Evolutionary conservation across 2,329 filamentous ascomycete species (phyloP), one percentile per base, ranked within the genome.

Genomic region (Aspergillus phoenicis): DNA sequence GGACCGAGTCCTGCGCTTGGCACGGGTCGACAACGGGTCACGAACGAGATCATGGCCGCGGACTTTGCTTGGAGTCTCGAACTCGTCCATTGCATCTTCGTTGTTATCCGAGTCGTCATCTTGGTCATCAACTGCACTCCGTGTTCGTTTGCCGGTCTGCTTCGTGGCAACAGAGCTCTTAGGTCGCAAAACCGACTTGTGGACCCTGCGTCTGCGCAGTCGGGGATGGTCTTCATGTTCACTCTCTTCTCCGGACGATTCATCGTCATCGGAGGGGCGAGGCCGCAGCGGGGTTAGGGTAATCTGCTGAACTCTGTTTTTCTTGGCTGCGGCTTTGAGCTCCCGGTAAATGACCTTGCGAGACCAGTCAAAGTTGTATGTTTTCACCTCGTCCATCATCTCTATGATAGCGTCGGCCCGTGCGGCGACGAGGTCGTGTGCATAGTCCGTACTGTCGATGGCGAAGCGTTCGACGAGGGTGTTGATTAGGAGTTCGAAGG

Each of bases 181-280:
- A 1, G 79, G 79, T 6, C 79, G 77, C 11, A 81, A 71, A 3
- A 81, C 75, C 2, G 79, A 81, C 66, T 80, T 81, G 57, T 74
- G 73, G 36, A 73, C 71, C 57, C 75, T 69, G 33, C 71, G 67
- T 61, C 68, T 68, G 53, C 69, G 64, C 13, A 60, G 62, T 47
- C 66, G 65, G 36, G 68, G 64, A 26, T 69, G 61, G 51, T 69
- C 68, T 38, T 71, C 66, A 11, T 65, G 62, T 6, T 74, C 70
- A 6, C 67, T 69, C 33, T 73, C 72, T 43, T 77, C 69, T 8
- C 67, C 68, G 36, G 74, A 75, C 6, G 73, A 71, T 28, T 69
- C 70, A n/a, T 71, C 73, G 24, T 70, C 66, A 8, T 67, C 62
- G 2, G 60, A 45, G 13, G 62, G 36, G 17, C 73, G 68, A n/a